Conservation (phyloP, 495 filamentous ascomycete species). For the Xylaria castorea region DNA sequence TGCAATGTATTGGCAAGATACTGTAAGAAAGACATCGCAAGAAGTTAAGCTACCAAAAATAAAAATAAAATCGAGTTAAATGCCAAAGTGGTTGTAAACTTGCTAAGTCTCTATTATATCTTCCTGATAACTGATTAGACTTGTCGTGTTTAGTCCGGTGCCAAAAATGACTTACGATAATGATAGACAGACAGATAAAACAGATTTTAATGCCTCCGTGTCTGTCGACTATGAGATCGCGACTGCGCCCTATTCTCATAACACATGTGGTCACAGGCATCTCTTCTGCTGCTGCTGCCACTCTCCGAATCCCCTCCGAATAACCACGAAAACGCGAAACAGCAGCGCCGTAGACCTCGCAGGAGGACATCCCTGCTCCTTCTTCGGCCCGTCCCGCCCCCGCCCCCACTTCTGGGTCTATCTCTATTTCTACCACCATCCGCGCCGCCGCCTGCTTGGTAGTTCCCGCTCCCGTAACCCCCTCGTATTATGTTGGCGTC, state of each 20-base stretch:
- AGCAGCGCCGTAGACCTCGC: neutral
- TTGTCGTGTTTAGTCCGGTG: no score
- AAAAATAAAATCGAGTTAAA: neutral
- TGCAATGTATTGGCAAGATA: neutral
- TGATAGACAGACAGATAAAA: neutral
- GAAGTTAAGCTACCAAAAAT: neutral
- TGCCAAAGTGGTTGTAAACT: no score
- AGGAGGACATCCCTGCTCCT: neutral
- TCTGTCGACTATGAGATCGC: neutral
- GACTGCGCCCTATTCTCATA: neutral
- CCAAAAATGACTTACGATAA: neutral
- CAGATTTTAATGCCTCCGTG: neutral
- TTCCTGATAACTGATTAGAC: no score
- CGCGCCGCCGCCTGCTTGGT: no score
- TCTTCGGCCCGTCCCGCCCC: neutral
- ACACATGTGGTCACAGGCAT: neutral
- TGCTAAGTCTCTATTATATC: no score
- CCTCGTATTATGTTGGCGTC: slow-evolving; percentile 6
- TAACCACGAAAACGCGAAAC: neutral
- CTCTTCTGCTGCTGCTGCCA: neutral
- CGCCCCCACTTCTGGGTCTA: neutral
- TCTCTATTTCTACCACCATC: neutral
- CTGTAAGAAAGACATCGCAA: neutral
- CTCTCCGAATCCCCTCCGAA: neutral
- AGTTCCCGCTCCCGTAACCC: neutral